Evolutionary conservation across 1,139 yeast species (phyloP).

Genomic region (Taphrina wiesneri): DNA sequence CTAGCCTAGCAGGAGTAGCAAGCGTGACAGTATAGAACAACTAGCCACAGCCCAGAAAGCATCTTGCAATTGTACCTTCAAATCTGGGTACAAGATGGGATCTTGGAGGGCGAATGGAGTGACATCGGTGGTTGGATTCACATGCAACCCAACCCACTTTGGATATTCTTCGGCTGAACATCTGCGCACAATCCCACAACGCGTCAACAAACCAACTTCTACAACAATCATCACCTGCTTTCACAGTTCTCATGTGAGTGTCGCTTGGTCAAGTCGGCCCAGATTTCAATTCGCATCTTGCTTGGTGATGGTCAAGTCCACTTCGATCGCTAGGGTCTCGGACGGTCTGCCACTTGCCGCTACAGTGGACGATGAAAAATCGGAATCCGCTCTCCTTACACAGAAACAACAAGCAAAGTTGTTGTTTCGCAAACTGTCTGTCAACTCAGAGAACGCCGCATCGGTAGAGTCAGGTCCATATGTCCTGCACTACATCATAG

Average conservation of each 20-base stretch:
- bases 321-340: constrained; percentile 28
- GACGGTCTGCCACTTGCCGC: constrained; percentile 81
- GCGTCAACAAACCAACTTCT: background rate
- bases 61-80: too few species aligned
- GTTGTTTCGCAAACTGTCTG: constrained; percentile 71
- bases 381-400: constrained; percentile 53
- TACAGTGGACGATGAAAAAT: constrained; percentile 80
- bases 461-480: constrained; percentile 76
- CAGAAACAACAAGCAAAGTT: constrained; percentile 85
- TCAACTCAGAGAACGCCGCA: constrained; percentile 81
- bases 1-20: background rate
- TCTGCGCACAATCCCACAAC: background rate
- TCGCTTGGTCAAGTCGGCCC: too few species aligned
- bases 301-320: constrained; percentile 22
- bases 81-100: too few species aligned
- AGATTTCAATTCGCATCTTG: background rate
- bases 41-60: too few species aligned
- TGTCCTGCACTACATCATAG: constrained; percentile 62
- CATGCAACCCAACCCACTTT: background rate
- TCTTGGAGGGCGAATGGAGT: background rate
- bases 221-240: too few species aligned
- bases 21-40: too few species aligned
- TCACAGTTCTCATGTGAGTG: too few species aligned
- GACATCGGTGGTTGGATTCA: background rate
- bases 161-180: background rate